Conservation (phyloP, 441 rosid genomes). For the Viola pubescens region DNA sequence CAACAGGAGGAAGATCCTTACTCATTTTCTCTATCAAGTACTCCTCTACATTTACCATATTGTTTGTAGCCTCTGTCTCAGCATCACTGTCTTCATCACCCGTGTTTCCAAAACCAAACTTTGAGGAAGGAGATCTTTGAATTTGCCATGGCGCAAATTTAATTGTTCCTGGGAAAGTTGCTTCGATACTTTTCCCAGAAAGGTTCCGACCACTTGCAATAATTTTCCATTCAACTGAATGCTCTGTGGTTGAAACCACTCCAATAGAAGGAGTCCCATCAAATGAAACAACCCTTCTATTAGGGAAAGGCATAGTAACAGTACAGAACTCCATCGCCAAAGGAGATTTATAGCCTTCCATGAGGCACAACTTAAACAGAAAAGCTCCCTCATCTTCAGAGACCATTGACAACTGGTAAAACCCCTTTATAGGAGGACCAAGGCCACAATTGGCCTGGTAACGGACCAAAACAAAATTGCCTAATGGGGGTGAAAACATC, state of each 20-base stretch:
- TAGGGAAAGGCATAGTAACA: slow-evolving; percentile 90
- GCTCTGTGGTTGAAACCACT: slow-evolving; percentile 67
- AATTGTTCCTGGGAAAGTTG: slow-evolving; percentile 88
- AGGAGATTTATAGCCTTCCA: slow-evolving; percentile 87
- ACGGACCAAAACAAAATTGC: slow-evolving; percentile 74
- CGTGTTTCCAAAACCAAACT: slow-evolving; percentile 26
- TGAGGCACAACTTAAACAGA: slow-evolving; percentile 68
- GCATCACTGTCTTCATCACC: slow-evolving; percentile 75
- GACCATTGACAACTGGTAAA: slow-evolving; percentile 94
- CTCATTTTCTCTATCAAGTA: slow-evolving; percentile 77
- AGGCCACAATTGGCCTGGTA: slow-evolving; percentile 70
- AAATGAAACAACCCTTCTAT: slow-evolving; percentile 65
- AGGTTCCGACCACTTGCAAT: slow-evolving; percentile 66
- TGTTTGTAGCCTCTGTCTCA: slow-evolving; percentile 52
- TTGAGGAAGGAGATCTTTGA: slow-evolving; percentile 34
- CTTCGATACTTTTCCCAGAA: slow-evolving; percentile 72
- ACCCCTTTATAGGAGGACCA: slow-evolving; percentile 81
- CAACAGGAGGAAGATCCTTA: slow-evolving; percentile 76
- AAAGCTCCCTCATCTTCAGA: slow-evolving; percentile 97
- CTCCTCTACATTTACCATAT: slow-evolving; percentile 70
- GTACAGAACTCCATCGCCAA: slow-evolving; percentile 82
- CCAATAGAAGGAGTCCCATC: slow-evolving; percentile 91
- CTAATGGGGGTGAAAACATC: slow-evolving; percentile 82
- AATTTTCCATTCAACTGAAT: slow-evolving; percentile 87
- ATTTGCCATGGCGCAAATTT: slow-evolving; percentile 77